Evolutionary conservation across 1,284 basidiomycete genomes (phyloP), one percentile per base, ranked within the genome.

Genomic region (Uromyces viciae-fabae): DNA sequence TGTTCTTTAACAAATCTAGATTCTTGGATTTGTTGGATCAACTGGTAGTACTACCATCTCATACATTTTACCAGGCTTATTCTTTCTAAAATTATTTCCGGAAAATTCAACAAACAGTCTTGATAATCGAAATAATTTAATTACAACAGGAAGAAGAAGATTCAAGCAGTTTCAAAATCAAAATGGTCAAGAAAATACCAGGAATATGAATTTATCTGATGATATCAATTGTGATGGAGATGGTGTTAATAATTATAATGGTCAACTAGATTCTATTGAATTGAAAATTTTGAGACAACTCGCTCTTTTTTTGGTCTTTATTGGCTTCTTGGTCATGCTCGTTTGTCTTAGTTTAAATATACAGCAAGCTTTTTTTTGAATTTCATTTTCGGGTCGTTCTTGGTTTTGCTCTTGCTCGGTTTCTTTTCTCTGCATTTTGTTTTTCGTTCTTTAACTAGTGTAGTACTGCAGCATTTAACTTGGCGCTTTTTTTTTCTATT

Each of bases 11-110:
- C 36, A 36, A 75, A 52, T n/a, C 36, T 40, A 69, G 71, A 94
- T 98, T 15, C 88, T 98, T 40, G 94, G 95, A 4, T 97, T 99
- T 85, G 97, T 99, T 36, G 97, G 97, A 8, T 92, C 94, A 14
- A 97, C 96, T 0, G 97, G 97, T 22, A 95, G 93, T 25, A 98
- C 96, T 19, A 98, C 88, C 46, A 95, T 99, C 83, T 95, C 94
- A 11, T 99, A 99, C 87, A 98, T 99, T 85, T 89, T 99, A 4
- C 96, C 97, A 0, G 2, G 80, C 84, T 22, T 85, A 83, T 77
- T 78, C 66, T 69, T 69, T 71, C 54, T 49, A 8, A 78, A 78
- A 38, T 40, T 78, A 31, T 78, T 68, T 31, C 49, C 68, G 68
- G 82, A 15, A n/a, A n/a, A n/a, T n/a, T n/a, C n/a, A n/a, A n/a